These are phyloP conservation scores for Yamadazyma pseudoaaseri DNA, from an alignment of 1,139 yeast genomes.

Conservation along the genomic window DNA sequence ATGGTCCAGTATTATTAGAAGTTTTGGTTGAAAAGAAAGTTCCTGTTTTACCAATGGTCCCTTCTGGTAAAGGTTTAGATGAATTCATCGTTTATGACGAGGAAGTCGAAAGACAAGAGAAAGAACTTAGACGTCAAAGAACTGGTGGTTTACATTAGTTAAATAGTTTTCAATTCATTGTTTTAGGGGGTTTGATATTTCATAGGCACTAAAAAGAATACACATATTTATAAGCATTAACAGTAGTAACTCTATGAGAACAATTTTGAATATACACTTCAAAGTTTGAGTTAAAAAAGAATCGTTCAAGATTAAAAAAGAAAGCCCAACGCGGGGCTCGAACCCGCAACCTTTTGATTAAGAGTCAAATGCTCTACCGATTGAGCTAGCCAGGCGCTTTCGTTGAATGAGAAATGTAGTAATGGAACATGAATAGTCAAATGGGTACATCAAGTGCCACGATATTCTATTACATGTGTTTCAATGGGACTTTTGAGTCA, in stretches of 20 bases:
- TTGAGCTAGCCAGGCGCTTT: constrained; percentile 26
- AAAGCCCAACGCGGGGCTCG: constrained; percentile 53
- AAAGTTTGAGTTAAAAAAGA: not conserved
- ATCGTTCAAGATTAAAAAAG: constrained; percentile 12
- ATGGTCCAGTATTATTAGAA: constrained; percentile 87
- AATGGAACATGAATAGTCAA: no score
- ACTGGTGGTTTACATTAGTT: constrained; percentile 52
- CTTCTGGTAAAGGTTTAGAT: constrained; percentile 91
- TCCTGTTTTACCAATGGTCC: constrained; percentile 98
- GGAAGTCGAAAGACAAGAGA: constrained; percentile 73
- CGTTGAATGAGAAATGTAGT: not conserved
- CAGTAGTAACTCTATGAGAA: no score
- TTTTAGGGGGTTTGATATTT: constrained; percentile 1
- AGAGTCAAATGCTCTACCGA: constrained; percentile 32
- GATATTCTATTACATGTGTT: no score
- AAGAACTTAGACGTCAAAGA: constrained; percentile 59
- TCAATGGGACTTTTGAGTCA: no score
- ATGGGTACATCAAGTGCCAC: no score
- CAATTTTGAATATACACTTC: no score
- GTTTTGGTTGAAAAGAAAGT: constrained; percentile 93
- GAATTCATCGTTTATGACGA: constrained; percentile 88
- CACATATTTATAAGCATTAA: not conserved
- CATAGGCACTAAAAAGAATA: constrained; percentile 3
- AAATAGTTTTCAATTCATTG: not conserved
- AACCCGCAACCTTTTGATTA: constrained; percentile 51